Base-by-base conservation (phyloP, 2,329 filamentous ascomycete species). In the Sclerotinia nivalis region DNA sequence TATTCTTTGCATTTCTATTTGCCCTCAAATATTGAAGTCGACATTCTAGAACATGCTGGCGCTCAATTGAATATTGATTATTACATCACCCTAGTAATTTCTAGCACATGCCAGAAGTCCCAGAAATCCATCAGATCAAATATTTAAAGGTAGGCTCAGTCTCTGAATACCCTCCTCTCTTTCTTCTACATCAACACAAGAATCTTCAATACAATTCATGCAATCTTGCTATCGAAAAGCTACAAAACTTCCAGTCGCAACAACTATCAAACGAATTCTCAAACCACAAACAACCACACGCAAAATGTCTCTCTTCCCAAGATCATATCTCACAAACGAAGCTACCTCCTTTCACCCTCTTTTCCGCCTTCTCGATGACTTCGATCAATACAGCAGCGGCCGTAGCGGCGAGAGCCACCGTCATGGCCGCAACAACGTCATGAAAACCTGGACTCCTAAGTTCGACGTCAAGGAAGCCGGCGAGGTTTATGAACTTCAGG, bases 381-480 rank as follows among this genome's bases (percentile, higher is more conserved):
- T 87, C 73, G 87, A 89, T 77, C 83, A 80, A 77, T 88, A 88
- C 80, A 82, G 81, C 72, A 70, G 72, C 54, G 69, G 70, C 40
- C 65, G 43, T 40, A 66, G 49, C 31, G 20, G 47, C 37, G 15
- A 43, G 20, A 52, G 37, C 47, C 68, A 62, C 40, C 72, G 61
- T 45, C 69, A 70, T 31, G 74, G 73, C 47, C 71, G 72, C 61
- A 72, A 55, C 64, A 71, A 73, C 60, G 25, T 43, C 49, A 68
- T 73, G 49, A 78, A 75, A 60, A 83, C 86, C 77, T 94, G 93
- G 86, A 86, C 87, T 70, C 92, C 92, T 68, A 91, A 89, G 80
- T 95, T 95, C 77, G 92, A 95, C 76, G 85, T 94, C 72, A 89
- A 87, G 79, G 92, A 96, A 82, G 87, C 86, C 18, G 85, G 86